Conservation (phyloP, 2,329 filamentous ascomycete genomes). For the Domatiomyces catenatus region DNA sequence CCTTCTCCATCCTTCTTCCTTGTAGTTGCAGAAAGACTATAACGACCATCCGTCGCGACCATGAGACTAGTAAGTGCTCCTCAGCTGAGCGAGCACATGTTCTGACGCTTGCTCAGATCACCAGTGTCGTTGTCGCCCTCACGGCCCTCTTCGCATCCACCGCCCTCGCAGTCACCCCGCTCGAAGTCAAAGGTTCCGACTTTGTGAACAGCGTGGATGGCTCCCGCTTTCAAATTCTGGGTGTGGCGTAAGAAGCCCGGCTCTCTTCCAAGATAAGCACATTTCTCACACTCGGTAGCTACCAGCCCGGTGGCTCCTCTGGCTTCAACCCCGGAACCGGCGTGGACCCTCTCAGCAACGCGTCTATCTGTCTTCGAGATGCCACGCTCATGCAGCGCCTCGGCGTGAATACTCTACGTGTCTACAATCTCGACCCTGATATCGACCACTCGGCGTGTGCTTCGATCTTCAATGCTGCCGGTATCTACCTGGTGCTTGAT, state of each 20-base stretch:
- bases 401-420: conserved; percentile 49
- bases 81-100: not conserved
- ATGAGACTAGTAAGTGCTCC: not conserved
- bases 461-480: conserved; percentile 49
- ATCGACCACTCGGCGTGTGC: conserved; percentile 47
- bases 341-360: conserved; percentile 42
- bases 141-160: conserved; percentile 30
- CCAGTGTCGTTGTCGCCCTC: conserved; percentile 18
- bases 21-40: not conserved
- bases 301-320: conserved; percentile 47
- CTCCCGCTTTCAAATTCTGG: conserved; percentile 46
- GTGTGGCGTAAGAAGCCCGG: conserved; percentile 37
- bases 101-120: conserved; percentile 10
- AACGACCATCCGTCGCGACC: not conserved
- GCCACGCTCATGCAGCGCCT: conserved; percentile 48
- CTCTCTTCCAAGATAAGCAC: not conserved
- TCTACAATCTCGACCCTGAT: conserved; percentile 47
- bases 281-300: conserved; percentile 24
- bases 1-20: not conserved
- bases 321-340: conserved; percentile 37
- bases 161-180: conserved; percentile 38
- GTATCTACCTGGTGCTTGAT: conserved; percentile 52
- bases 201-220: conserved; percentile 45
- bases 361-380: conserved; percentile 44
- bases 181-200: conserved; percentile 43